phyloP scores from a whole-genome alignment of 176 grass and related monocot species.

The Triticum monococcum region DNA sequence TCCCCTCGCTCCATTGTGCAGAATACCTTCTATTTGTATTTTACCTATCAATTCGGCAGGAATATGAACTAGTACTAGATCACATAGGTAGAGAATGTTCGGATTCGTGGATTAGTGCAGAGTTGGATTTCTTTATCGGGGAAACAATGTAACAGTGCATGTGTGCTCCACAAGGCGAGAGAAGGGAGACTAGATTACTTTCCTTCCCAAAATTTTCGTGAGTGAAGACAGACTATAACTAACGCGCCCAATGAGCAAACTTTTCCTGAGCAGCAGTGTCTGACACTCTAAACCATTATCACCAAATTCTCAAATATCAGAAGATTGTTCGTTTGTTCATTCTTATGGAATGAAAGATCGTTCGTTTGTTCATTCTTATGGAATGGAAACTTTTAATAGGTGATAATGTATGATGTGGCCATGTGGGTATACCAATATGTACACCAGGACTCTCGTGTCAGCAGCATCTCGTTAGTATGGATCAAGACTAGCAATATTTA shows the following conservation, averaged over 20 bases:
- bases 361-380: background rate
- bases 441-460: background rate
- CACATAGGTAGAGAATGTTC: background rate
- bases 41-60: background rate
- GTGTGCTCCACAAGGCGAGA: background rate
- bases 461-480: constrained; percentile 44
- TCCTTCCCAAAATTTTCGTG: background rate
- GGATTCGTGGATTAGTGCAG: background rate
- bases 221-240: background rate
- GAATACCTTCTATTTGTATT: background rate
- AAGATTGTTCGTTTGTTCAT: background rate
- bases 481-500: background rate
- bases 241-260: constrained; percentile 13
- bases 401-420: background rate
- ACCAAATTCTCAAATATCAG: background rate
- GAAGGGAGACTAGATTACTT: background rate
- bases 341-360: background rate
- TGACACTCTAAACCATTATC: background rate
- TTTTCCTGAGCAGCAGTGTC: background rate
- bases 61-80: background rate
- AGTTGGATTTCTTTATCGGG: constrained; percentile 32
- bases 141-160: background rate
- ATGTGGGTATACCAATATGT: background rate
- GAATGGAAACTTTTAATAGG: background rate
- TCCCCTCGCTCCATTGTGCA: background rate